Evolutionary conservation across 352 stramenopile genomes (phyloP), one percentile per base, ranked within the genome.

Genomic region (Globisporangium yorkense): DNA sequence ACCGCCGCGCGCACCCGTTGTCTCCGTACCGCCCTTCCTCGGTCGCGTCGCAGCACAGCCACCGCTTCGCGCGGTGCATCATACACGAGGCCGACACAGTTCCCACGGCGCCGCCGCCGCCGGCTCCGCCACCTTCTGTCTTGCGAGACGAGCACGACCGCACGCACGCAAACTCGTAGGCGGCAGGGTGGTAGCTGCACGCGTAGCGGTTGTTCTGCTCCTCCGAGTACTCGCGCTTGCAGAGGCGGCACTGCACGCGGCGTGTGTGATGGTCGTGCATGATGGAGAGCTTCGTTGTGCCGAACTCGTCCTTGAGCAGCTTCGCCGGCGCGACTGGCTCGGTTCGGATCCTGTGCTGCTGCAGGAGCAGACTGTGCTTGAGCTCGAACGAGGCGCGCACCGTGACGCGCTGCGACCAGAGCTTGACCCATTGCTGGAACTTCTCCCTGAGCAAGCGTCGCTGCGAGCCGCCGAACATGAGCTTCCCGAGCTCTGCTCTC

Each of bases 21-120:
- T 70, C 87, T 4, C 78, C 83, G 35, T 86, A 84, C 0, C 75
- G 55, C 9, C 80, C 83, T 74, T 91, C 78, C 0, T 89, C 71
- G 0, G 78, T 92, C 45, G 81, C 63, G 47, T 92, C 80, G 51
- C 80, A 92, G 40, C 83, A 92, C 0, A 90, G 62, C 83, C 83
- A 92, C 5, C 83, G 68, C 41, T 74, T 80, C 0, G 78, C 68
- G 9, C 83, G 80, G 39, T 92, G 83, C 58, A 91, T 67, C 79
- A 91, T 91, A 50, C 83, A 92, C 12, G 52, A 67, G 2, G 61
- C 60, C 3, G 67, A 41, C 2, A 77, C 51, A 0, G 71, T 58
- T 1, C 47, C 55, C 0, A 20, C 33, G 0, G 20, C 37, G 13
- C 16, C 21, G 21, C 21, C 21, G 21, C 21, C 21, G 21, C 21